Evolutionary conservation across 2,329 filamentous ascomycete genomes (phyloP), one percentile per base, ranked within the genome.

Genomic region (Pseudocercospora pini-densiflorae): DNA sequence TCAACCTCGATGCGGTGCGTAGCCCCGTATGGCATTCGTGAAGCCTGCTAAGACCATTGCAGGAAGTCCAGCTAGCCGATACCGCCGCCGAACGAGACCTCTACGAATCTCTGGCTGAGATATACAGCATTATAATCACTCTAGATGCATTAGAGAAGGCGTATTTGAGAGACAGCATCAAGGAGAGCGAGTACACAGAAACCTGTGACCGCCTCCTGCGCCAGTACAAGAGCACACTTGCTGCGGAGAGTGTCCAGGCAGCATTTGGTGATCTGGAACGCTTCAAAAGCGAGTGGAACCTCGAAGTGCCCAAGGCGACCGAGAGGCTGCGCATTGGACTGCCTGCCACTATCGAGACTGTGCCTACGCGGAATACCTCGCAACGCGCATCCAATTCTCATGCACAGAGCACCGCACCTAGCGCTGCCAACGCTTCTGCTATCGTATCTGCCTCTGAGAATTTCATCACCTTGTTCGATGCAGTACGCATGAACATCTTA

Each of bases 391-490:
- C 68, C 27, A 67, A 68, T 49, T 71, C 69, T 4, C 65, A 68
- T 27, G 64, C 64, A 33, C 55, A 66, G 23, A 66, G 62, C 31
- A 73, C 66, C 51, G 70, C 67, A 36, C 61, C 60, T 4, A 61
- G 64, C 19, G 70, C 73, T n/a, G 73, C 76, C 71, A 66, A 72
- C 75, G 64, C 69, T 14, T 75, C 79, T 61, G 86, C 86, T 53
- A 81, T 97, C 40, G 96, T 98, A 65, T 90, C 94, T 70, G 95
- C 95, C 1, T 98, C 94, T 0, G 94, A 99, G 79, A 96, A 97
- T 78, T 99, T 99, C 79, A 99, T 99, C 79, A 99, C 95, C 0
- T 94, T 99, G 77, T 87, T 99, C 61, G 95, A 99, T 77, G 96
- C 95, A 16, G 86, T 99, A 73, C 94, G 94, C 77, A 88, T 99